A percentile compares a stretch with the other conserved stretches of the same genome.
Evolutionary conservation across 345 rosid species (phyloP).

Genomic region (Erysimum cheiranthoides): DNA sequence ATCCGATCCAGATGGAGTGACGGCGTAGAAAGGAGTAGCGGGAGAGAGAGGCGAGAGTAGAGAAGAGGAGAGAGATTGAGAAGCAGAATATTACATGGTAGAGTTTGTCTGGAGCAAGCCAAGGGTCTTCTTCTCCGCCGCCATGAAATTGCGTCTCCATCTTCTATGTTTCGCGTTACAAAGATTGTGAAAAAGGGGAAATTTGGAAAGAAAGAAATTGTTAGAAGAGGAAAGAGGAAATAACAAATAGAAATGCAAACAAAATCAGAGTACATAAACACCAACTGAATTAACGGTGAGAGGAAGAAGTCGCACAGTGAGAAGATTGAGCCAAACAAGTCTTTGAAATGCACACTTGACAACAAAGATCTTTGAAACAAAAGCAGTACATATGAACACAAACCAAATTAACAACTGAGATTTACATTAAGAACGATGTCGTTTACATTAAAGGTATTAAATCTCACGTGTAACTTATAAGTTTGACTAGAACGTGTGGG

Average conservation of each 20-base stretch:
- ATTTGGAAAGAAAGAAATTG: neutral
- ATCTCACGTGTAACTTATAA: neutral
- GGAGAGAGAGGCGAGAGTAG: slow-evolving; percentile 58
- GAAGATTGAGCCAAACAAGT: neutral
- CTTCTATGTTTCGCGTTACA: slow-evolving; percentile 8
- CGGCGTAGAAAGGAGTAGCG: slow-evolving; percentile 64
- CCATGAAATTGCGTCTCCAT: slow-evolving; percentile 30
- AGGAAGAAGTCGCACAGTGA: too few species aligned
- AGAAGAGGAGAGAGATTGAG: slow-evolving; percentile 64
- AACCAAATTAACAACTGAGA: too few species aligned
- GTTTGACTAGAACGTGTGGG: neutral
- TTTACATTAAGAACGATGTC: too few species aligned
- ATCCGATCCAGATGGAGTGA: slow-evolving; percentile 66
- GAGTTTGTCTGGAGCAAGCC: slow-evolving; percentile 85
- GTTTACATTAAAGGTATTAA: too few species aligned
- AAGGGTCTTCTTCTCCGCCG: slow-evolving; percentile 63
- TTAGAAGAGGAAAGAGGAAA: neutral
- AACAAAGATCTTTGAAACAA: too few species aligned
- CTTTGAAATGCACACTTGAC: too few species aligned
- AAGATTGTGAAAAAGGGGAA: neutral
- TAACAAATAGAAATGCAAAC: neutral
- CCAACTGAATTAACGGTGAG: too few species aligned
- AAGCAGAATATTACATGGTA: slow-evolving; percentile 89
- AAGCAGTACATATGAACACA: too few species aligned
- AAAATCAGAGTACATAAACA: too few species aligned